Conservation (phyloP, 495 filamentous ascomycete species). For the Diplogelasinospora grovesii region DNA sequence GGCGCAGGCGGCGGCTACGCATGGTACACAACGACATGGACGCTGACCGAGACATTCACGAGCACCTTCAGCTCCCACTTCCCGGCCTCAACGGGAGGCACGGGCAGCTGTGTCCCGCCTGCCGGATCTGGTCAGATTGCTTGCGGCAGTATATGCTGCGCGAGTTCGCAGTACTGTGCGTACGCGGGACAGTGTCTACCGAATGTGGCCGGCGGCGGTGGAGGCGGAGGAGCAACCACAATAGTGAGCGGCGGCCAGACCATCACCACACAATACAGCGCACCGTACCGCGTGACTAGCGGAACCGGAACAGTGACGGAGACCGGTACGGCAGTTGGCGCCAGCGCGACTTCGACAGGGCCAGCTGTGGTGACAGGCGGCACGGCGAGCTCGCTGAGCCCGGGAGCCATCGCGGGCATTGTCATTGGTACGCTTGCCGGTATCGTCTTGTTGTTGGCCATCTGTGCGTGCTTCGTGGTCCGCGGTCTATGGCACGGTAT, state of each 20-base stretch:
- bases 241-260: conserved; percentile 27
- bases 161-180: conserved; percentile 61
- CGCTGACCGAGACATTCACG: conserved; percentile 58
- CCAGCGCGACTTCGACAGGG: conserved; percentile 38
- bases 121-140: conserved; percentile 50
- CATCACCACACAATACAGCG: conserved; percentile 44
- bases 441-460: conserved; percentile 59
- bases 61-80: conserved; percentile 52
- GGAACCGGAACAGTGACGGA: conserved; percentile 38
- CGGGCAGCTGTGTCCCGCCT: conserved; percentile 44
- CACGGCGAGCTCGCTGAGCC: conserved; percentile 54
- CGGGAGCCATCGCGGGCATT: conserved; percentile 89
- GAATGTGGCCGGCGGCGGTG: conserved; percentile 22
- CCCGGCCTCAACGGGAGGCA: conserved; percentile 32
- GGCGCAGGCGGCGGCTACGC: conserved; percentile 40
- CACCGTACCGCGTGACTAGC: conserved; percentile 67
- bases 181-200: conserved; percentile 39
- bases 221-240: conserved; percentile 31
- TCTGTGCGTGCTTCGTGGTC: conserved; percentile 71
- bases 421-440: conserved; percentile 82
- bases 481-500: conserved; percentile 57
- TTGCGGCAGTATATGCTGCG: conserved; percentile 74
- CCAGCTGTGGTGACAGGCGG: conserved; percentile 24
- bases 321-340: conserved; percentile 30
- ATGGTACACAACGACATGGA: conserved; percentile 72